Evolutionary conservation across 352 stramenopile genomes (phyloP), one percentile per base, ranked within the genome.

Genomic region (Phytopythium sindhum): DNA sequence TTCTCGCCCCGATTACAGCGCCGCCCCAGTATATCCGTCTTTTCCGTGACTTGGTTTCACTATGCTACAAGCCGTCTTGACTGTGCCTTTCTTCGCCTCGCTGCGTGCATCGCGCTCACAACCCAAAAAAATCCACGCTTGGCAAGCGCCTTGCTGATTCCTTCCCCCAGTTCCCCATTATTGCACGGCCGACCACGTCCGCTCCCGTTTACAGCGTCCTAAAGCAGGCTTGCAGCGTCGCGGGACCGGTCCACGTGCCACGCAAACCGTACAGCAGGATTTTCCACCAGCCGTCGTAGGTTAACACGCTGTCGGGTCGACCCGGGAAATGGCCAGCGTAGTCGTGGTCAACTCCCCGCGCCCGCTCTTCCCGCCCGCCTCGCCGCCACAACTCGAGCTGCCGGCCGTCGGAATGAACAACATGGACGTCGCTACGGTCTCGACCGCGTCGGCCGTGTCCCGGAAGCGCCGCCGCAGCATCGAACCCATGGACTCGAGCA

Each of bases 381-480:
- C 31, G 31, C 31, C 31, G 31, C 4, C 66, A 61, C 15, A n/a
- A 28, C 11, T 57, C 35, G 33, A 48, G 60, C n/a, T 41, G 15
- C 21, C 52, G 37, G 31, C 31, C 31, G 31, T 37, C 31, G 31
- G 31, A 37, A 17, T 11, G 1, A 56, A 44, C 29, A 60, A 60
- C 41, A 57, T 64, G 5, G 61, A 63, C n/a, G 57, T 33, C 37
- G 61, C 66, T 21, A 66, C 74, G 29, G 59, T 69, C 24, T 70
- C 68, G 8, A 44, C 64, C 12, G 11, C 53, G 51, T n/a, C 61
- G 37, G 29, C 41, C 29, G 37, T 45, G 47, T 75, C 76, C 61
- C 88, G 88, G 70, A 91, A 91, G 68, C 74, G 82, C 42, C 78
- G 76, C 53, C 80, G 82, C 69, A 88, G 80, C 48, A 82, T 88